Conservation (phyloP, 306 rosid genomes). For the Astragalus glycyphyllos region DNA sequence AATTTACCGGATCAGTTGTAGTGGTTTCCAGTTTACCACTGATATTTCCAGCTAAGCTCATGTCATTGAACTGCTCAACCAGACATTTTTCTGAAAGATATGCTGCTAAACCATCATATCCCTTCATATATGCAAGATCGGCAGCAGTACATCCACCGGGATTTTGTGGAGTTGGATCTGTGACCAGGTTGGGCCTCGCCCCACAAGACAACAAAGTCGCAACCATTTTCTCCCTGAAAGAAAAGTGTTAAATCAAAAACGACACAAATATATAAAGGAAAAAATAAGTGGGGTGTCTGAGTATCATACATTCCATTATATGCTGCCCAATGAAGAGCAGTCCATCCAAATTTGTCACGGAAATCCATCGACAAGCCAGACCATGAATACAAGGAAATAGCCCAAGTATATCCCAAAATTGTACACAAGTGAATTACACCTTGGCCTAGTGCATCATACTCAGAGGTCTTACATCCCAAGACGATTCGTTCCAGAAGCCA, state of each 20-base stretch:
- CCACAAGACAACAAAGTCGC: conserved; percentile 71
- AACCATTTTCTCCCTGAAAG: conserved; percentile 87
- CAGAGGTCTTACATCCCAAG: conserved; percentile 57
- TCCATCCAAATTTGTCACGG: conserved; percentile 94
- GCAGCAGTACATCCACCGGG: conserved; percentile 85
- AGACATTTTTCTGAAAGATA: conserved; percentile 92
- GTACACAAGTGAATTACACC: conserved; percentile 90
- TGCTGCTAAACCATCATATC: conserved; percentile 88
- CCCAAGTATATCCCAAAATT: conserved; percentile 78
- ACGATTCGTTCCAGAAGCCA: conserved; percentile 83
- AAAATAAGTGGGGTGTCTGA: conserved; percentile 9
- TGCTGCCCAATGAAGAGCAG: conserved; percentile 99
- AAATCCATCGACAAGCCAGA: conserved; percentile 83
- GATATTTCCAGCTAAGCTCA: conserved; percentile 89
- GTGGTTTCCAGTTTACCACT: conserved; percentile 73
- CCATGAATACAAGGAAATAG: conserved; percentile 63
- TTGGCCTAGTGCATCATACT: conserved; percentile 80
- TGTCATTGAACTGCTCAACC: conserved; percentile 78
- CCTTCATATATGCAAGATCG: conserved; percentile 78
- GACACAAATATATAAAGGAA: too few species aligned
- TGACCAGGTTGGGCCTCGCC: conserved; percentile 90
- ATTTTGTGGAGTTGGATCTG: conserved; percentile 78
- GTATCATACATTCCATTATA: conserved; percentile 71
- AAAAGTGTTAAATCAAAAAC: conserved; percentile 18
- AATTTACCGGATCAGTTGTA: conserved; percentile 47